Conservation (phyloP, 1,284 basidiomycete genomes). For the Trametes pubescens region DNA sequence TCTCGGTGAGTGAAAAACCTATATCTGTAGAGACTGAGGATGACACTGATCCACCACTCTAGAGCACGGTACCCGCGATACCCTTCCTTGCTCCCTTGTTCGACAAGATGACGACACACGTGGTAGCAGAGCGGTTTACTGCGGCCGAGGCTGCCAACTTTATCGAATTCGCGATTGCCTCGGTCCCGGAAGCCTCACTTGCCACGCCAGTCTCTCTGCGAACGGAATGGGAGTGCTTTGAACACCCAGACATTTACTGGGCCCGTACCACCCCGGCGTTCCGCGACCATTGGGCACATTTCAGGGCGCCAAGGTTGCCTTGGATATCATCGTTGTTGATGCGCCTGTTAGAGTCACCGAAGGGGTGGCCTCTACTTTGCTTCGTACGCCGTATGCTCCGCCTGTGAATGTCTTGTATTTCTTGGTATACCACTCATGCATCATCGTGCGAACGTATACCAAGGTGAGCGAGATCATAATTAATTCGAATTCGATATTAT, state of each 20-base stretch:
- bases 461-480: constrained; percentile 12
- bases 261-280: background rate
- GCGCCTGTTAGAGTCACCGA: background rate
- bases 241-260: constrained; percentile 9
- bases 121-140: constrained; percentile 6
- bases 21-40: background rate
- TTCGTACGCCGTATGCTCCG: background rate
- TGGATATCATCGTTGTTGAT: background rate
- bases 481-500: constrained; percentile 21
- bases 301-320: constrained; percentile 6
- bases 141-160: constrained; percentile 4
- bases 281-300: background rate
- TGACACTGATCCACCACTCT: background rate
- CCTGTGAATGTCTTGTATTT: no score
- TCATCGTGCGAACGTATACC: background rate
- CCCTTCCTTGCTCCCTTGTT: constrained; percentile 14
- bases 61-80: background rate
- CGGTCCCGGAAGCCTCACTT: background rate
- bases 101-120: constrained; percentile 10
- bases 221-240: background rate
- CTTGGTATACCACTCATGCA: no score
- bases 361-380: background rate
- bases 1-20: background rate
- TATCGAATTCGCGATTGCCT: background rate
- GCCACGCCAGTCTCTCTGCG: background rate